Conservation (phyloP, 2,329 filamentous ascomycete species). For the Ceratocystis destructans region DNA sequence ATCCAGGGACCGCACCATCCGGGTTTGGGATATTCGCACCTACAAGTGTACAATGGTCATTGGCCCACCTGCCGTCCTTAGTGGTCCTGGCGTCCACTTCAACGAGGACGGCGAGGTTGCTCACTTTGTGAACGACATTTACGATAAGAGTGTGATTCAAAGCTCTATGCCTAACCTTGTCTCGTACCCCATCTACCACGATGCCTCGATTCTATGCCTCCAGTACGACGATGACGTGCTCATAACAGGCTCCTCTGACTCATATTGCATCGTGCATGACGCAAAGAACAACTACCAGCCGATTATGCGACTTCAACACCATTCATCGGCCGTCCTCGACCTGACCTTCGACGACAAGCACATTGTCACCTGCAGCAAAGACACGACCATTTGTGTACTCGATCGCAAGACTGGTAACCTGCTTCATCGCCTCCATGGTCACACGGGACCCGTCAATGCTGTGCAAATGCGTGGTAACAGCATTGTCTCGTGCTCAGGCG, state of each 20-base stretch:
- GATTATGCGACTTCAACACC: conserved; percentile 60
- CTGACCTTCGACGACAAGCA: conserved; percentile 83
- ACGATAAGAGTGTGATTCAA: conserved; percentile 27
- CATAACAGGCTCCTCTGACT: conserved; percentile 88
- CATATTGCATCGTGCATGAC: conserved; percentile 81
- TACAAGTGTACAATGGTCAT: conserved; percentile 76
- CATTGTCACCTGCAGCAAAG: conserved; percentile 95
- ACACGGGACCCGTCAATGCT: conserved; percentile 86
- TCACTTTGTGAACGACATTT: conserved; percentile 42
- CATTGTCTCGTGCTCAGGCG: conserved; percentile 84
- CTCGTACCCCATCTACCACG: conserved; percentile 57
- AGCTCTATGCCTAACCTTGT: conserved; percentile 40
- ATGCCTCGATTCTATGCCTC: conserved; percentile 84
- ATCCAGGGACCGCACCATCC: conserved; percentile 86
- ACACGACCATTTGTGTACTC: conserved; percentile 88
- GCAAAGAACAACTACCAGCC: conserved; percentile 66
- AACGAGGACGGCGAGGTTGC: conserved; percentile 37
- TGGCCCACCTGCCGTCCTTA: conserved; percentile 56
- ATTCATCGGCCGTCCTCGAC: conserved; percentile 81
- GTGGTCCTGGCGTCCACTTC: conserved; percentile 37
- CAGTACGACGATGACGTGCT: conserved; percentile 89
- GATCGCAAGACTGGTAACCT: conserved; percentile 65
- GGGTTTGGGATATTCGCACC: conserved; percentile 89
- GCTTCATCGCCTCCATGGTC: conserved; percentile 67
- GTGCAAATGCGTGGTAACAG: conserved; percentile 89